These are phyloP conservation scores for Chlamydomonas incerta DNA, from an alignment of 139 green algal species.

Conservation along the genomic window DNA sequence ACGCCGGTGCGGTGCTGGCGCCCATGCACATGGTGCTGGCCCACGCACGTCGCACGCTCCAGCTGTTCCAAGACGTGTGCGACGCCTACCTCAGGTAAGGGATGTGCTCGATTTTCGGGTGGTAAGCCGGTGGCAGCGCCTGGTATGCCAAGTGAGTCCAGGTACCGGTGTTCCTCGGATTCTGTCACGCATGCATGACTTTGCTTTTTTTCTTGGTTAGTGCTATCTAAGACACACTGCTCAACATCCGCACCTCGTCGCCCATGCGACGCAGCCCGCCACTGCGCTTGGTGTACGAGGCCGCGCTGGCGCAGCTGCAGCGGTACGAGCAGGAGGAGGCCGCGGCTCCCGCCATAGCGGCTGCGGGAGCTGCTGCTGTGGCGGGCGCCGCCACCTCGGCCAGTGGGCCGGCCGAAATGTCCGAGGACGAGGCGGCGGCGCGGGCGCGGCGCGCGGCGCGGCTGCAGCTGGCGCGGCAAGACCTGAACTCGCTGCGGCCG, in stretches of 20 bases:
- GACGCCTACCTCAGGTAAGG: not conserved
- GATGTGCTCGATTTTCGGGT: too few relatives aligned
- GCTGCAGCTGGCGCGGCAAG: not conserved
- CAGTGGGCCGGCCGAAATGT: too few relatives aligned
- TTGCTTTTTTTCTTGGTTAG: too few relatives aligned
- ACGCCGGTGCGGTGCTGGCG: not conserved
- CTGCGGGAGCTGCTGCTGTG: not conserved
- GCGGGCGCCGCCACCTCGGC: not conserved
- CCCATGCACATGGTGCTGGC: not conserved
- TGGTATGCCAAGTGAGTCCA: not conserved
- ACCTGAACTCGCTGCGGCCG: not conserved
- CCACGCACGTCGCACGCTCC: not conserved
- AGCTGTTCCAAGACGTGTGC: not conserved
- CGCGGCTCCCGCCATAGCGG: not conserved
- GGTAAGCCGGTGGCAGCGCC: not conserved
- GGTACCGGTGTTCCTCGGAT: too few relatives aligned
- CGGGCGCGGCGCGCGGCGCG: not conserved
- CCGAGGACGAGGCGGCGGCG: not conserved
- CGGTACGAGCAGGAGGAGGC: not conserved
- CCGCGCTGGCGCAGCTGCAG: not conserved
- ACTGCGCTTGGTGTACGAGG: conserved; percentile 10
- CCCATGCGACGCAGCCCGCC: not conserved
- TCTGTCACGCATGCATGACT: too few relatives aligned
- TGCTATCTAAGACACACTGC: too few relatives aligned
- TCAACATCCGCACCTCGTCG: not conserved